phyloP scores from a whole-genome alignment of 78 protist genomes.

The Capsaspora owczarzaki region DNA sequence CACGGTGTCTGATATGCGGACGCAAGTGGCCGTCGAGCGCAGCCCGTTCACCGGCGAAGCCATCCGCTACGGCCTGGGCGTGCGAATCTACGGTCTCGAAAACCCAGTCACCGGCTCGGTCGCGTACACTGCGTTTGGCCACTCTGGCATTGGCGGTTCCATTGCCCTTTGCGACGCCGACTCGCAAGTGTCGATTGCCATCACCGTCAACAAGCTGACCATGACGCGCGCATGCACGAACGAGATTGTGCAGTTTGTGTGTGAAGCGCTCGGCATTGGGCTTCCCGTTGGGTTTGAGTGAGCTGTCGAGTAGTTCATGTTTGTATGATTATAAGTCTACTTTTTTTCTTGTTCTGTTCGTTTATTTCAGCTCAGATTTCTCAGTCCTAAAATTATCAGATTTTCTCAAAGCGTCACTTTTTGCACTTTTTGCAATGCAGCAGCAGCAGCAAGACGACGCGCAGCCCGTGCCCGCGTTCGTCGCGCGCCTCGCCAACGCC shows the following conservation, averaged over 20 bases:
- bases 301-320: too few species aligned
- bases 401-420: too few species aligned
- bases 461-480: too few species aligned
- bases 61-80: conserved; percentile 1
- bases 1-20: background rate
- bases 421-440: too few species aligned
- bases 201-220: conserved; percentile 1
- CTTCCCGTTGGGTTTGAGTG: background rate
- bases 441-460: too few species aligned
- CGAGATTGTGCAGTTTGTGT: background rate
- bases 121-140: background rate
- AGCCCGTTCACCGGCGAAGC: background rate
- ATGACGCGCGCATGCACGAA: background rate
- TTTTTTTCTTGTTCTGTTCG: too few species aligned
- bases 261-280: background rate
- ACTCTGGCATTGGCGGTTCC: background rate
- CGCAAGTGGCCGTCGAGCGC: background rate
- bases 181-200: background rate
- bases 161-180: background rate
- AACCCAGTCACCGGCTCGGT: background rate
- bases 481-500: background rate
- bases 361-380: too few species aligned
- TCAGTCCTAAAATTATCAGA: too few species aligned
- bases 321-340: too few species aligned
- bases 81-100: background rate